phyloP scores from a whole-genome alignment of 768 basidiomycete species.

The Phanerodontia chrysosporium region DNA sequence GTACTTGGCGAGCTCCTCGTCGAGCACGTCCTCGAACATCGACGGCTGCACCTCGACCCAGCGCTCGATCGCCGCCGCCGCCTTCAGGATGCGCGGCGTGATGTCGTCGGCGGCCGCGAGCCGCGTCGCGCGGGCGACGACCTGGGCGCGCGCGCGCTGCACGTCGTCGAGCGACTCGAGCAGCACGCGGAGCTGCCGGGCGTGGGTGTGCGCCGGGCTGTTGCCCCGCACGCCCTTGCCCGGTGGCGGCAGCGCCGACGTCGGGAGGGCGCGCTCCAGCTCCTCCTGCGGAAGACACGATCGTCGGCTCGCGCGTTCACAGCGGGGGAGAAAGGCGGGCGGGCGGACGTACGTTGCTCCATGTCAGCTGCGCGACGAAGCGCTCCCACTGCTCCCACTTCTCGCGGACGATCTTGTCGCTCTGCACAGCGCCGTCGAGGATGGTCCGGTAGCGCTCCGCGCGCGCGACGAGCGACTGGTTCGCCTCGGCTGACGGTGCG shows the following conservation, averaged over 20 bases:
- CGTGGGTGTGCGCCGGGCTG: slow-evolving; percentile 48
- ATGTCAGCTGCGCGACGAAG: slow-evolving; percentile 63
- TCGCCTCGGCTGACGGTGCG: slow-evolving; percentile 74
- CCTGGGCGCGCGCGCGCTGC: slow-evolving; percentile 50
- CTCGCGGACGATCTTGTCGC: slow-evolving; percentile 69
- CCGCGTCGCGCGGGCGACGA: slow-evolving; percentile 61
- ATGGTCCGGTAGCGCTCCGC: slow-evolving; percentile 69
- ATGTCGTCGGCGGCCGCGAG: slow-evolving; percentile 72
- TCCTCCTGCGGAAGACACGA: slow-evolving; percentile 48
- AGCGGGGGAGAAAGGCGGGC: neutral
- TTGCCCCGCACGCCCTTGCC: neutral
- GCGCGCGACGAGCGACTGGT: slow-evolving; percentile 65
- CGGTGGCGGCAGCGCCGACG: slow-evolving; percentile 34
- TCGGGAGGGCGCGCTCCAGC: slow-evolving; percentile 65
- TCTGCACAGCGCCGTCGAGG: slow-evolving; percentile 64
- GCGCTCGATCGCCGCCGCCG: slow-evolving; percentile 61
- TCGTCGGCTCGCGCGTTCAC: too few relatives aligned
- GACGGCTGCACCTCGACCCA: slow-evolving; percentile 72
- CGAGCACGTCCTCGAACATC: slow-evolving; percentile 83
- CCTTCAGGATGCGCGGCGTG: slow-evolving; percentile 57
- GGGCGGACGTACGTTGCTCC: slow-evolving; percentile 49
- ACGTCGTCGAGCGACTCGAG: slow-evolving; percentile 82
- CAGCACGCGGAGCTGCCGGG: slow-evolving; percentile 64
- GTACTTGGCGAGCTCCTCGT: slow-evolving; percentile 78
- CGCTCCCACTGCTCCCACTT: slow-evolving; percentile 92